Evolutionary conservation across 805 yeast genomes (phyloP).

Genomic region (Blastobotrys mokoenaii): DNA sequence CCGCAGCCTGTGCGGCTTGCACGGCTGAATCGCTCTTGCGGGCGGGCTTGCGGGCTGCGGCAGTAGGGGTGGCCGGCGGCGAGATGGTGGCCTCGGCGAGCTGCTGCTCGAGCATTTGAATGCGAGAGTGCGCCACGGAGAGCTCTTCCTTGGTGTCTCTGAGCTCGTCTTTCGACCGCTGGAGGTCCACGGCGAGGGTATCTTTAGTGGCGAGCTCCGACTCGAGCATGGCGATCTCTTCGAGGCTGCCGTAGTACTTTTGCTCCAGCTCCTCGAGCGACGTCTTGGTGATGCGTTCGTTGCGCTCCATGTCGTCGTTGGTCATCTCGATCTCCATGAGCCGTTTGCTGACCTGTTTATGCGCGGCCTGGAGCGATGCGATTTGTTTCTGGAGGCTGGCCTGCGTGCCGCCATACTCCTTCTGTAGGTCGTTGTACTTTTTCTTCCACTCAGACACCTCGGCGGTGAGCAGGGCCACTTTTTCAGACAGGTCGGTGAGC

Average conservation of each 20-base stretch:
- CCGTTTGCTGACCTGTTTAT: constrained; percentile 25
- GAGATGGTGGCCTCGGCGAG: background rate
- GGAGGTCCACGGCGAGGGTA: constrained; percentile 22
- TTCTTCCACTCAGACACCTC: constrained; percentile 25
- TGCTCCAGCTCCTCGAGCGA: constrained; percentile 30
- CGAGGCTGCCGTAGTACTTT: constrained; percentile 31
- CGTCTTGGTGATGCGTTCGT: constrained; percentile 30
- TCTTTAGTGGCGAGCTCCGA: constrained; percentile 29
- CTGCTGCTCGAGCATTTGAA: constrained; percentile 6
- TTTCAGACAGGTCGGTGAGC: constrained; percentile 19
- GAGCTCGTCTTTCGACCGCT: constrained; percentile 28
- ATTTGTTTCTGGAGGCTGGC: constrained; percentile 21
- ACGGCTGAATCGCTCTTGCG: too few relatives aligned
- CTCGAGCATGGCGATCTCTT: constrained; percentile 33
- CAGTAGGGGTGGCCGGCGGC: too few relatives aligned
- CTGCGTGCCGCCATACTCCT: constrained; percentile 22
- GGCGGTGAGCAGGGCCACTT: constrained; percentile 15
- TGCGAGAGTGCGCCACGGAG: constrained; percentile 10
- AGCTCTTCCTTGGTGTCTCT: constrained; percentile 29
- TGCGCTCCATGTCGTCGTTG: constrained; percentile 38
- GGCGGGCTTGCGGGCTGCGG: too few relatives aligned
- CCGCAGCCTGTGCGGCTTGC: background rate
- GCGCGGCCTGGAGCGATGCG: constrained; percentile 24
- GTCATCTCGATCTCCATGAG: constrained; percentile 36
- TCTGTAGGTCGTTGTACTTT: constrained; percentile 24